Evolutionary conservation across 257 asterid genomes (phyloP).

Genomic region (Nicotiana obtusifolia): DNA sequence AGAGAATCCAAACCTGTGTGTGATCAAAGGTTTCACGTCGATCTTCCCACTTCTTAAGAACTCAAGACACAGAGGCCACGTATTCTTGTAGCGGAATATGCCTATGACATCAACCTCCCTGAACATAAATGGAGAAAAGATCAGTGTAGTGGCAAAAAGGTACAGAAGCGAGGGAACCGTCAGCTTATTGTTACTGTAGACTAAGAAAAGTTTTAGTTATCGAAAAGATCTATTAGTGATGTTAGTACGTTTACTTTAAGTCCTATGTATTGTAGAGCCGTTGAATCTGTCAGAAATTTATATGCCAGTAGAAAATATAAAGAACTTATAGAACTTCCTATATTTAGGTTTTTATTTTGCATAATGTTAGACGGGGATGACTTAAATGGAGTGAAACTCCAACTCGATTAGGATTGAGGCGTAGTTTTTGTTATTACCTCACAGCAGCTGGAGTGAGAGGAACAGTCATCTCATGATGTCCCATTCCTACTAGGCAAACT

Average conservation of each 20-base stretch:
- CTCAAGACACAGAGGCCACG: slow-evolving; percentile 91
- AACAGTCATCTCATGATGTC: slow-evolving; percentile 64
- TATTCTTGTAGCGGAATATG: slow-evolving; percentile 84
- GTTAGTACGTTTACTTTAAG: background rate
- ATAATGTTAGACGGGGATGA: background rate
- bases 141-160: background rate
- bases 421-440: slow-evolving; percentile 35
- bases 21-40: slow-evolving; percentile 85
- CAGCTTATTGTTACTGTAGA: background rate
- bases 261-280: background rate
- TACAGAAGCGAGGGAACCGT: background rate
- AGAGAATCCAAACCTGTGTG: slow-evolving; percentile 75
- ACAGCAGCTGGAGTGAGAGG: slow-evolving; percentile 91
- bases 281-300: background rate
- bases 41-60: slow-evolving; percentile 75
- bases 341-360: background rate
- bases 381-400: background rate
- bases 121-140: background rate
- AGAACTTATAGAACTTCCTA: background rate
- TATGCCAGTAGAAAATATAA: background rate
- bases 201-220: background rate
- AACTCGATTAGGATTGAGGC: background rate
- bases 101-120: slow-evolving; percentile 95
- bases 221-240: no score
- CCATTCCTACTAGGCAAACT: slow-evolving; percentile 93